Conservation (phyloP, 2,329 filamentous ascomycete species). For the Cladophialophora yegresii region DNA sequence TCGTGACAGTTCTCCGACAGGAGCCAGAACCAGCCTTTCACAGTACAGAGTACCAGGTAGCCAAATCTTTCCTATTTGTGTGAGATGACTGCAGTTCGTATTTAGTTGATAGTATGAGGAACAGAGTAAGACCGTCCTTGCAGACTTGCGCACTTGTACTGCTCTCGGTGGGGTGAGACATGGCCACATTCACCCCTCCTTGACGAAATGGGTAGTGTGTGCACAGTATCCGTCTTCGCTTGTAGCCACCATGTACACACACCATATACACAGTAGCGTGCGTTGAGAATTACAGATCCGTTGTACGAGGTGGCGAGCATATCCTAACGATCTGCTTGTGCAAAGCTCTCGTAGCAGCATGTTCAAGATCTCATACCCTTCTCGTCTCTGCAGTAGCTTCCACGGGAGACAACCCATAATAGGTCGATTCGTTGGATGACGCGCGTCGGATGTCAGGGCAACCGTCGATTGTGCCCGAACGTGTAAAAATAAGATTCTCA, state of each 20-base stretch:
- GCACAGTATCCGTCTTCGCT: background rate
- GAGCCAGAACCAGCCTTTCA: background rate
- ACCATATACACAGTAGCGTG: no score
- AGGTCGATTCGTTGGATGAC: background rate
- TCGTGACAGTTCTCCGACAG: background rate
- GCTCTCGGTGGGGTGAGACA: conserved; percentile 12
- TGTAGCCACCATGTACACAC: background rate
- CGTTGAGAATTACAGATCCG: no score
- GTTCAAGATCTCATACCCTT: background rate
- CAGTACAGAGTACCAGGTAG: background rate
- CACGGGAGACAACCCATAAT: background rate
- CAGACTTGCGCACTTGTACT: background rate
- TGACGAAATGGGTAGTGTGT: background rate
- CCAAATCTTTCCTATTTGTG: background rate
- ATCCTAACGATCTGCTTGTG: no score
- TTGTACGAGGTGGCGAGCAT: no score
- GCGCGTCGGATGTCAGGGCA: conserved; percentile 9
- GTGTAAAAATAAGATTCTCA: conserved; percentile 20
- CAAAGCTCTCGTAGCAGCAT: background rate
- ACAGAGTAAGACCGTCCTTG: background rate
- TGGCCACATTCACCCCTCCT: background rate
- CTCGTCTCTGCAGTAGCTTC: background rate
- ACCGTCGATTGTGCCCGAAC: conserved; percentile 6
- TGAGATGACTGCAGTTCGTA: conserved; percentile 16
- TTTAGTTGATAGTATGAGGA: background rate